phyloP scores from a whole-genome alignment of 2,329 filamentous ascomycete species.

The Hymenoscyphus infarciens region DNA sequence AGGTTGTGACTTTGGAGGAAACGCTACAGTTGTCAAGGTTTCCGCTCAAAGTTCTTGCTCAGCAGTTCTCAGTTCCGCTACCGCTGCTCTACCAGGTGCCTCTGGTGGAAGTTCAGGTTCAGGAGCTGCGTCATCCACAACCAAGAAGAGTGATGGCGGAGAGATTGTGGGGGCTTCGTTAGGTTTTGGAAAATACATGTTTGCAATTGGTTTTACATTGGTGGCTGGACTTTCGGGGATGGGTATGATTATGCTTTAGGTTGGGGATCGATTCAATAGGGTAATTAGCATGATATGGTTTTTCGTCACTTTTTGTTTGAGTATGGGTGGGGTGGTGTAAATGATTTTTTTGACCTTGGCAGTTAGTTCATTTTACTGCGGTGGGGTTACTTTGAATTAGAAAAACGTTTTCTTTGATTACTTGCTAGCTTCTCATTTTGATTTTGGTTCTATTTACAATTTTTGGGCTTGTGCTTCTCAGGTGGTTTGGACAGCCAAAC shows the following conservation, averaged over 20 bases:
- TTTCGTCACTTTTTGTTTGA: neutral
- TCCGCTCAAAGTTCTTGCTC: conserved; percentile 24
- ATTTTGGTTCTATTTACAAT: neutral
- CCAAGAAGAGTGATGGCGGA: conserved; percentile 28
- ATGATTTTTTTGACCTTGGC: neutral
- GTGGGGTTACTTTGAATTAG: neutral
- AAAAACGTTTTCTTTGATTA: neutral
- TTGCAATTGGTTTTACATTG: conserved; percentile 19
- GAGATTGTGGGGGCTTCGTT: conserved; percentile 20
- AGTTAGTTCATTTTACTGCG: neutral
- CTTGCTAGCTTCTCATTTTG: neutral
- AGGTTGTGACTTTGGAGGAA: conserved; percentile 64
- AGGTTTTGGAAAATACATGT: conserved; percentile 20
- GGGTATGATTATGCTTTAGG: conserved; percentile 23
- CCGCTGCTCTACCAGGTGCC: conserved; percentile 14
- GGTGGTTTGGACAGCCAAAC: neutral
- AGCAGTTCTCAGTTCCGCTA: conserved; percentile 20
- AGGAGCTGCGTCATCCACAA: conserved; percentile 18
- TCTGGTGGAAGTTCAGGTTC: conserved; percentile 7
- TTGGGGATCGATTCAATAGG: neutral
- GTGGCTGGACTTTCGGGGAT: conserved; percentile 24
- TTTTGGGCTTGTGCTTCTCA: neutral
- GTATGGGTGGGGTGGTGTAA: conserved; percentile 1
- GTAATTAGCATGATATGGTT: conserved; percentile 1
- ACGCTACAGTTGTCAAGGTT: conserved; percentile 47